Percentiles rank a stretch among this genome's conserved stretches.
Conservation (phyloP, 2,329 filamentous ascomycete species). For the Cladosporium sp. region DNA sequence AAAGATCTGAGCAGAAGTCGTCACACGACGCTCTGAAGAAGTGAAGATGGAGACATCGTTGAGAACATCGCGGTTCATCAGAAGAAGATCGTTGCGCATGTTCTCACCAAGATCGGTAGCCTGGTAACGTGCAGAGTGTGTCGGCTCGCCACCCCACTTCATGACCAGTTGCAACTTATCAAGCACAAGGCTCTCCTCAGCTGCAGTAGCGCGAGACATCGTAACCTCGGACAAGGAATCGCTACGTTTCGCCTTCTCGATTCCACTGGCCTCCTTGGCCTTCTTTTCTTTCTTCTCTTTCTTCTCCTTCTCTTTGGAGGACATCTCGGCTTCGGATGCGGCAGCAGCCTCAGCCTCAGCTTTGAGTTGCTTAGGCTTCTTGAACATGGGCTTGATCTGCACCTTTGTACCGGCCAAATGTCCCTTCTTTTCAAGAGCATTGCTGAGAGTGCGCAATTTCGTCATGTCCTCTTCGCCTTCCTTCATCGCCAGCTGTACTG, state of each 20-base stretch:
- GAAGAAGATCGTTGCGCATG: conserved; percentile 88
- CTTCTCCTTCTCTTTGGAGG: conserved; percentile 44
- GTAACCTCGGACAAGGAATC: conserved; percentile 87
- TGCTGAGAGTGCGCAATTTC: conserved; percentile 80
- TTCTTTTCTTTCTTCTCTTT: conserved; percentile 20
- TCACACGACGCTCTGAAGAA: conserved; percentile 90
- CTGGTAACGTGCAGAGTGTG: conserved; percentile 94
- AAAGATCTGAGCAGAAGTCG: conserved; percentile 95
- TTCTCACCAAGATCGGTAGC: conserved; percentile 91
- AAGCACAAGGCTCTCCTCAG: conserved; percentile 84
- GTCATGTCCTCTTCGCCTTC: conserved; percentile 76
- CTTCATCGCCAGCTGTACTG: conserved; percentile 73
- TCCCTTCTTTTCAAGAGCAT: conserved; percentile 87
- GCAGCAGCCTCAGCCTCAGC: conserved; percentile 26
- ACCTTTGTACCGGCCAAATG: conserved; percentile 95
- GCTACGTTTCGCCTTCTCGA: conserved; percentile 48
- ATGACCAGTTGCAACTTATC: conserved; percentile 97
- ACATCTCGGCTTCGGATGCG: conserved; percentile 46
- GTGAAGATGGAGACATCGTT: conserved; percentile 94
- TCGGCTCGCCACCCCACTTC: conserved; percentile 98
- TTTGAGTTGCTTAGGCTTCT: conserved; percentile 62
- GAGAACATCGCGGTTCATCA: conserved; percentile 87
- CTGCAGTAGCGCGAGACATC: conserved; percentile 88
- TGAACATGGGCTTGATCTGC: conserved; percentile 99
- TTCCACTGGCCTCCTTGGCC: conserved; percentile 5